Conservation (phyloP, 768 basidiomycete species). For the Phylloporus arenicola region DNA sequence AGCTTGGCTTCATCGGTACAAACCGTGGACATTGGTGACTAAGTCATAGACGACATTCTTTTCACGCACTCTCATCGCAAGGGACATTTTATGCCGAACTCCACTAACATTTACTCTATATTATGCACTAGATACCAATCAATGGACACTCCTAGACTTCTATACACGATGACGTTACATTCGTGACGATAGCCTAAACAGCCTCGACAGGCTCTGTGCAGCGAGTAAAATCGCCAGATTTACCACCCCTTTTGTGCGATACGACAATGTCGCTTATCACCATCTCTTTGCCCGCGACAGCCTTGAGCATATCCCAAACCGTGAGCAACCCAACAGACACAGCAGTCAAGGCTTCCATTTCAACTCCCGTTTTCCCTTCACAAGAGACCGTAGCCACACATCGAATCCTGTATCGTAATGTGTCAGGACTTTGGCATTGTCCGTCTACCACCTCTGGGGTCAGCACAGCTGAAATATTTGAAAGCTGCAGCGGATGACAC, state of each 20-base stretch:
- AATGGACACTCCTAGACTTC: background rate
- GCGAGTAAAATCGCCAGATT: slow-evolving; percentile 61
- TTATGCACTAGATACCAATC: background rate
- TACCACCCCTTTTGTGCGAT: slow-evolving; percentile 64
- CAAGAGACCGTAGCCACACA: slow-evolving; percentile 69
- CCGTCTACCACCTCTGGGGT: slow-evolving; percentile 35
- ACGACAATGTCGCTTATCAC: slow-evolving; percentile 66
- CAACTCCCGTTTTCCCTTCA: slow-evolving; percentile 79
- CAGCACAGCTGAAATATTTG: slow-evolving; percentile 62
- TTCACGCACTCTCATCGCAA: background rate
- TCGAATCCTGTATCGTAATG: slow-evolving; percentile 43
- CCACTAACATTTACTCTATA: background rate
- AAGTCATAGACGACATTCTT: background rate
- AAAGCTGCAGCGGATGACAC: slow-evolving; percentile 78
- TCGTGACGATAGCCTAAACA: background rate
- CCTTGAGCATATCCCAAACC: slow-evolving; percentile 93
- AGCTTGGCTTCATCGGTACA: slow-evolving; percentile 47
- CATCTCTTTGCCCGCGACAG: slow-evolving; percentile 86
- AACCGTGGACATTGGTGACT: slow-evolving; percentile 49
- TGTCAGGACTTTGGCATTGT: background rate
- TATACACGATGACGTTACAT: background rate
- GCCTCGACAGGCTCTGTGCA: background rate
- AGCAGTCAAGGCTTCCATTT: slow-evolving; percentile 91
- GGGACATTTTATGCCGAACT: background rate
- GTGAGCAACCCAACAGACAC: slow-evolving; percentile 74